Conservation (phyloP, 2,329 filamentous ascomycete genomes). For the Metarhizium sp. region DNA sequence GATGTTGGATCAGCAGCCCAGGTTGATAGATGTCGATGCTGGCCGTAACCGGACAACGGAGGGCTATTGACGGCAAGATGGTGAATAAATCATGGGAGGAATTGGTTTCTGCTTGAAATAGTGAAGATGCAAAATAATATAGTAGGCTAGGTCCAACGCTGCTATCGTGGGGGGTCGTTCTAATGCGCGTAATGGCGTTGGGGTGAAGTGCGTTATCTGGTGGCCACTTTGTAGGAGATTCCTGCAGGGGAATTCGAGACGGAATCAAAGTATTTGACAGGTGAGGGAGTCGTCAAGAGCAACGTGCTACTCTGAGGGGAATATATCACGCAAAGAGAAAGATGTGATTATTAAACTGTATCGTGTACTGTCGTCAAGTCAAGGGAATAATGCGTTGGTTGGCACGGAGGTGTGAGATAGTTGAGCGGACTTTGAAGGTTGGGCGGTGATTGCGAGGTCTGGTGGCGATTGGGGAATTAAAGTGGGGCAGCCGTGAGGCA, state of each 20-base stretch:
- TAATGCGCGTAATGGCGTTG: not conserved
- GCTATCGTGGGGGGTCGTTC: not conserved
- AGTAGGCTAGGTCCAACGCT: not conserved
- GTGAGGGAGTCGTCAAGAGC: not conserved
- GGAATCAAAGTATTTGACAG: not conserved
- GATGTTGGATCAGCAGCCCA: not conserved
- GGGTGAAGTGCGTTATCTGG: not conserved
- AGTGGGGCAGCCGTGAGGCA: not conserved
- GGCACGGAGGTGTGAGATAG: not conserved
- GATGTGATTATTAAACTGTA: not conserved
- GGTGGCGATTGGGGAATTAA: not conserved
- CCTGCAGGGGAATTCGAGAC: not conserved
- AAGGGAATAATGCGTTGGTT: not conserved
- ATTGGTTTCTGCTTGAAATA: not conserved
- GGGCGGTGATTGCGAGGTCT: not conserved
- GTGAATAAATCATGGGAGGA: constrained; percentile 5
- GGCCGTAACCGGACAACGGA: not conserved
- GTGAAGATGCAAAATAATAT: not conserved
- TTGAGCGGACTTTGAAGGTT: not conserved
- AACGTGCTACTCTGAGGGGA: not conserved
- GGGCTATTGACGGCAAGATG: constrained; percentile 3
- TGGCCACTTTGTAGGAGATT: not conserved
- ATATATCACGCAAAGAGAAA: not conserved
- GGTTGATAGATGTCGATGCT: not conserved
- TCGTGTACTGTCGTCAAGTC: not conserved